Evolutionary conservation across 2,329 filamentous ascomycete species (phyloP).

Genomic region (Ophiostoma sp.): DNA sequence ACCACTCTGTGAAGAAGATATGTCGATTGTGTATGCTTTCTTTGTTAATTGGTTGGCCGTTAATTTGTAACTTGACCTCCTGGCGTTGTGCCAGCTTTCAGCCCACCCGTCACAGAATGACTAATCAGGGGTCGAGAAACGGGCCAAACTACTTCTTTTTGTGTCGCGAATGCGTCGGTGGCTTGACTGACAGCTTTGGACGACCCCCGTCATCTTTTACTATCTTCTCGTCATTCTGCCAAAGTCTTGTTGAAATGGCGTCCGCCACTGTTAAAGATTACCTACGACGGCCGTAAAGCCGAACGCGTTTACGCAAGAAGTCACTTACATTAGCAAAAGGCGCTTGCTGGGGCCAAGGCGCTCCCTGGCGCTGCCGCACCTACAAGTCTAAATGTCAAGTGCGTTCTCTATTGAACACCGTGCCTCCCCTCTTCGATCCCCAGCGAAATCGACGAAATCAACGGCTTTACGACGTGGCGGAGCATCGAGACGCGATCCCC

Average conservation of each 20-base stretch:
- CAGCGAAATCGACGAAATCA: not conserved
- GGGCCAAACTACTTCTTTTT: too few species aligned
- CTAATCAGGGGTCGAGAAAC: too few species aligned
- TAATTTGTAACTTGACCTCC: too few species aligned
- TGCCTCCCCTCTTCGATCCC: not conserved
- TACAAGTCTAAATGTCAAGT: not conserved
- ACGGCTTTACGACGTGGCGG: not conserved
- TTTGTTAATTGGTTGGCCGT: too few species aligned
- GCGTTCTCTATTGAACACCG: not conserved
- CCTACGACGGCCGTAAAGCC: slow-evolving; percentile 7
- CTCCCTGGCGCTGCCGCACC: not conserved
- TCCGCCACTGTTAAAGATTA: not conserved
- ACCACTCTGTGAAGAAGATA: too few species aligned
- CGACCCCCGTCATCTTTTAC: too few species aligned
- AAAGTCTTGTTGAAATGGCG: not conserved
- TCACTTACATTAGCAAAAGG: not conserved
- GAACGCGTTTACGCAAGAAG: slow-evolving; percentile 7
- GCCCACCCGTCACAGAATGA: too few species aligned
- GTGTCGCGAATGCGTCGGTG: too few species aligned
- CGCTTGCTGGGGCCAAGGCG: not conserved
- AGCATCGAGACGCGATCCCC: not conserved
- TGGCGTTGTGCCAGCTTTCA: not conserved
- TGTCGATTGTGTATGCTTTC: too few species aligned
- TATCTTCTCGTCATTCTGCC: too few species aligned
- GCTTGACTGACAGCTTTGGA: too few species aligned